Percentiles rank a stretch among this genome's conserved stretches.
Conservation (phyloP, 1,139 yeast species). For the Yamadazyma friedrichii region DNA sequence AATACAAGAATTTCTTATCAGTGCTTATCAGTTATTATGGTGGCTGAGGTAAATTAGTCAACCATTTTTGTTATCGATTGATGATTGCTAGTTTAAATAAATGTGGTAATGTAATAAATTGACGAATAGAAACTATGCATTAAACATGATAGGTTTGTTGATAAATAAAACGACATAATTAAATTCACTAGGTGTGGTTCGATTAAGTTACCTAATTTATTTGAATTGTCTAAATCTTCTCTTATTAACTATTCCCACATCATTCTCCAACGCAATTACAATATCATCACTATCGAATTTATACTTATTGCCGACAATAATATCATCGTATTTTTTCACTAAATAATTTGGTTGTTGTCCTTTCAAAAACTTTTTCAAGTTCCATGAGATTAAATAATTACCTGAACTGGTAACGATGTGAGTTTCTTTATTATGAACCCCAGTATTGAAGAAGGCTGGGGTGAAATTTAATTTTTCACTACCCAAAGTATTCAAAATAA, state of each 20-base stretch:
- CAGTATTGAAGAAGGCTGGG: slow-evolving; percentile 74
- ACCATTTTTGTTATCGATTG: too few relatives aligned
- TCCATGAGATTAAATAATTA: slow-evolving; percentile 81
- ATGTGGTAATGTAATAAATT: too few relatives aligned
- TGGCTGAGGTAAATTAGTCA: too few relatives aligned
- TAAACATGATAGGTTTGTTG: too few relatives aligned
- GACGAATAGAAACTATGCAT: too few relatives aligned
- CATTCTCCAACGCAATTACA: slow-evolving; percentile 67
- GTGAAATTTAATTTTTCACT: slow-evolving; percentile 55
- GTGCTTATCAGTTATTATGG: too few relatives aligned
- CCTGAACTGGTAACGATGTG: slow-evolving; percentile 77
- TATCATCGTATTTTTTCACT: slow-evolving; percentile 60
- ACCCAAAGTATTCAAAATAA: slow-evolving; percentile 54
- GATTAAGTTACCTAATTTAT: not conserved
- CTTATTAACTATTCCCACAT: slow-evolving; percentile 65
- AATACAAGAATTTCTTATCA: too few relatives aligned
- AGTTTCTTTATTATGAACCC: slow-evolving; percentile 60
- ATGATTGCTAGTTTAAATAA: too few relatives aligned
- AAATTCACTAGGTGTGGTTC: too few relatives aligned
- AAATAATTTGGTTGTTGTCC: slow-evolving; percentile 54
- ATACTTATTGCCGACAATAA: slow-evolving; percentile 77
- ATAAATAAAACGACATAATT: too few relatives aligned
- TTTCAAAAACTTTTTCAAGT: slow-evolving; percentile 55
- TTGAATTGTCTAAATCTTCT: slow-evolving; percentile 56
- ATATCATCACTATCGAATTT: slow-evolving; percentile 71